Evolutionary conservation across 306 rosid genomes (phyloP).

Genomic region (Calophaca sinica): DNA sequence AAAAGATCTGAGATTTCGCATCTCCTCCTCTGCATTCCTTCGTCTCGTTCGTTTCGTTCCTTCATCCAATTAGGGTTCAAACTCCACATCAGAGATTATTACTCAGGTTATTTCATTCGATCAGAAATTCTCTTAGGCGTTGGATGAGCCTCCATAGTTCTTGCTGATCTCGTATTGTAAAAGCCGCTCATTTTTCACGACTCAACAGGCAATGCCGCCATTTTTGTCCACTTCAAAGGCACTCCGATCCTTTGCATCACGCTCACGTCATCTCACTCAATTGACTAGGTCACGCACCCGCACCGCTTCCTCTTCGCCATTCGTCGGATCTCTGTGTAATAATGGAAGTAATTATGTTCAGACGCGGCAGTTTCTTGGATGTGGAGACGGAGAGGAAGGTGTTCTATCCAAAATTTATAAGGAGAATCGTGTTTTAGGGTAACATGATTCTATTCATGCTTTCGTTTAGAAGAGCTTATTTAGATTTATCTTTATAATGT

Average conservation of each 20-base stretch:
- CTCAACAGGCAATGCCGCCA: slow-evolving; percentile 60
- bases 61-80: too few species aligned
- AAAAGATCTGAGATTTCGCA: too few species aligned
- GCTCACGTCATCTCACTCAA: slow-evolving; percentile 44
- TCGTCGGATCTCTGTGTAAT: slow-evolving; percentile 13
- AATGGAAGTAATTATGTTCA: slow-evolving; percentile 44
- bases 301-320: slow-evolving; percentile 1
- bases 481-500: too few species aligned
- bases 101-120: too few species aligned
- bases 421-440: slow-evolving; percentile 86
- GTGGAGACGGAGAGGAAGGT: slow-evolving; percentile 87
- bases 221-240: slow-evolving; percentile 65
- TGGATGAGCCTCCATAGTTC: too few species aligned
- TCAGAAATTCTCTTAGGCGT: too few species aligned
- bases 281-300: slow-evolving; percentile 37
- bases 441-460: slow-evolving; percentile 7
- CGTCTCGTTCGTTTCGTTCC: too few species aligned
- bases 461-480: too few species aligned
- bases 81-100: too few species aligned
- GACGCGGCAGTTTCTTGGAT: slow-evolving; percentile 73
- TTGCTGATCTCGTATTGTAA: too few species aligned
- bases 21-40: too few species aligned
- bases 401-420: slow-evolving; percentile 75
- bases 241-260: slow-evolving; percentile 56
- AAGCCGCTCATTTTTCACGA: neutral